A percentile compares a stretch with the other conserved stretches of the same genome.
Conservation (phyloP, 495 filamentous ascomycete species). For the Aspergillus sclerotioniger region DNA sequence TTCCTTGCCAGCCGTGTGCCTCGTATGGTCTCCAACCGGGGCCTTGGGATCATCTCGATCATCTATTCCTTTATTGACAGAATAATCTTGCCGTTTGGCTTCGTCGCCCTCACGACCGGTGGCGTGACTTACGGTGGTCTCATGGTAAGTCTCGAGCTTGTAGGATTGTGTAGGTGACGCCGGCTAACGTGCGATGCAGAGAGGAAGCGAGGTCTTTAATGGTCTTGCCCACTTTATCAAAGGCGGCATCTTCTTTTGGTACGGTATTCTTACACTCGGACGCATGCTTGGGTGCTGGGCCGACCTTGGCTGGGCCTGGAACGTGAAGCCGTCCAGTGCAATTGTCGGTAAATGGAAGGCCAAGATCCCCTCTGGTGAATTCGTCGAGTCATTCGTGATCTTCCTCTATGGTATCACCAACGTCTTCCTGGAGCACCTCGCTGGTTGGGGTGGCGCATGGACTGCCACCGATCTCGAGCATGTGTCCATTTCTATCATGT, state of each 20-base stretch:
- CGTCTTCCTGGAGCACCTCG: conserved; percentile 89
- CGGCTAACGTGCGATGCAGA: conserved; percentile 33
- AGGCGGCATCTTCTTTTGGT: conserved; percentile 96
- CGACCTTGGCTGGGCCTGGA: conserved; percentile 96
- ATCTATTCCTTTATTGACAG: conserved; percentile 62
- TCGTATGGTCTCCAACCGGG: conserved; percentile 58
- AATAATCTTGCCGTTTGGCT: conserved; percentile 62
- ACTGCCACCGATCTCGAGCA: conserved; percentile 83
- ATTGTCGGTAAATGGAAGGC: conserved; percentile 58
- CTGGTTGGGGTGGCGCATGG: conserved; percentile 67
- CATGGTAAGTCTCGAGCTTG: conserved; percentile 51
- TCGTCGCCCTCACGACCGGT: conserved; percentile 61
- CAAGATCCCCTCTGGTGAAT: conserved; percentile 77
- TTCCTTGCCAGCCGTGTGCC: conserved; percentile 48
- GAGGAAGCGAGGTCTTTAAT: conserved; percentile 66
- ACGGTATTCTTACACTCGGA: conserved; percentile 82
- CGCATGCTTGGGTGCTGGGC: conserved; percentile 90
- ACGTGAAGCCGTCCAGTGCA: conserved; percentile 66
- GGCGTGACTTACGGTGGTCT: conserved; percentile 68
- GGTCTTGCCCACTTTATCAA: conserved; percentile 94
- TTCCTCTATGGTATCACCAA: conserved; percentile 87
- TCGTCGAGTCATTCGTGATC: conserved; percentile 82
- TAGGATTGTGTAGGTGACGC: background rate
- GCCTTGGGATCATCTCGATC: conserved; percentile 55
- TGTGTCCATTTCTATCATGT: conserved; percentile 87